These are phyloP conservation scores for Neocatenulostroma microsporum DNA, from an alignment of 2,329 filamentous ascomycete species.

Conservation along the genomic window DNA sequence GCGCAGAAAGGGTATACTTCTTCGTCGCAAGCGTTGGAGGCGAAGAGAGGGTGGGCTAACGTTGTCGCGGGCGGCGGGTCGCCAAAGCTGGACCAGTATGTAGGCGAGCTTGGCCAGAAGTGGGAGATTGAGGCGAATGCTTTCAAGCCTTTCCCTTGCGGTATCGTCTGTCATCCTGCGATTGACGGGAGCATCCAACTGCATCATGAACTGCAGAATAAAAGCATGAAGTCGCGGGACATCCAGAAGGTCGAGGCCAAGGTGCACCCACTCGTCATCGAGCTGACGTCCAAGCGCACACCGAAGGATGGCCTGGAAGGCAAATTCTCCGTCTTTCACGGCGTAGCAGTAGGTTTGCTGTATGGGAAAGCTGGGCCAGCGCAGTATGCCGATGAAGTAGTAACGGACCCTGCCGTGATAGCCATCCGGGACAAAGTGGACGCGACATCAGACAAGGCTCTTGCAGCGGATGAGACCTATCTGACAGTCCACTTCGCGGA, in stretches of 20 bases:
- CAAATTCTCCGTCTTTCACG: slow-evolving; percentile 52
- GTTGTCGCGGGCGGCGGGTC: slow-evolving; percentile 38
- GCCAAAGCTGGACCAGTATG: slow-evolving; percentile 34
- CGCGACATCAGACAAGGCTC: slow-evolving; percentile 34
- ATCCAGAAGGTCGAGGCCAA: slow-evolving; percentile 36
- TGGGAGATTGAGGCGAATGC: slow-evolving; percentile 50
- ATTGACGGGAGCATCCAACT: slow-evolving; percentile 48
- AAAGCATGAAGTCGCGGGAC: slow-evolving; percentile 25
- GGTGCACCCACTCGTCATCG: slow-evolving; percentile 47
- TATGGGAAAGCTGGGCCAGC: slow-evolving; percentile 46
- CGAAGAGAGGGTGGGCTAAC: slow-evolving; percentile 47
- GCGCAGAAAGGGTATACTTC: slow-evolving; percentile 45
- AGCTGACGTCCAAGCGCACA: slow-evolving; percentile 45
- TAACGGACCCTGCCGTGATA: slow-evolving; percentile 36
- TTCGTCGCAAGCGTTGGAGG: slow-evolving; percentile 42
- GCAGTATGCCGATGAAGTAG: slow-evolving; percentile 44
- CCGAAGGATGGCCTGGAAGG: slow-evolving; percentile 45
- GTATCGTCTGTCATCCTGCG: slow-evolving; percentile 49
- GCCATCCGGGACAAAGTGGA: slow-evolving; percentile 40
- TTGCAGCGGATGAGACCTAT: slow-evolving; percentile 38
- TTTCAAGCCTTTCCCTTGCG: slow-evolving; percentile 52
- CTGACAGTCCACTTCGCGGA: slow-evolving; percentile 33
- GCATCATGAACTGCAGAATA: slow-evolving; percentile 31
- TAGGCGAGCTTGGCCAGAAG: slow-evolving; percentile 30
- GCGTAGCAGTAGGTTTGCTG: slow-evolving; percentile 44